Evolutionary conservation across 1,284 basidiomycete species (phyloP).

Genomic region (Baeospora myosura): DNA sequence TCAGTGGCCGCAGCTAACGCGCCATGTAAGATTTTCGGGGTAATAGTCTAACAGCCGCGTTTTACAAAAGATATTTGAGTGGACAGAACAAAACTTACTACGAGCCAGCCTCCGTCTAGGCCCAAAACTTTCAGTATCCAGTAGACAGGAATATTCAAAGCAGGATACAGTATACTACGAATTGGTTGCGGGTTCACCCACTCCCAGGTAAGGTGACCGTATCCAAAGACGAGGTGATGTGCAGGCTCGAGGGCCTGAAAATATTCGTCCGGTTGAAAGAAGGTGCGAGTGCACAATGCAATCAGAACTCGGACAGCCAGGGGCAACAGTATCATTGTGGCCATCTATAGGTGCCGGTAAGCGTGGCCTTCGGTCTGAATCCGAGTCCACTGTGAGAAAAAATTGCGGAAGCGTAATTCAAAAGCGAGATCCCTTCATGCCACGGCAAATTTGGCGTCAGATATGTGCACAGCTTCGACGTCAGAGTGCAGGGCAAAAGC

Average conservation of each 20-base stretch:
- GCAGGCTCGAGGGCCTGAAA: conserved; percentile 94
- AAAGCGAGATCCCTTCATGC: too few species aligned
- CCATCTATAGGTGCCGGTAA: background rate
- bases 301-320: conserved; percentile 47
- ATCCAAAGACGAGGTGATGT: conserved; percentile 82
- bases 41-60: conserved; percentile 60
- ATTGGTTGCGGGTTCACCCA: conserved; percentile 73
- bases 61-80: background rate
- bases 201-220: conserved; percentile 94
- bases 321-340: conserved; percentile 17
- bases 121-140: conserved; percentile 53
- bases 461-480: too few species aligned
- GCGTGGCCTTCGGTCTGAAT: background rate
- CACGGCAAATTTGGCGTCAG: too few species aligned
- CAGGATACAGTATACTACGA: conserved; percentile 67
- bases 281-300: conserved; percentile 71
- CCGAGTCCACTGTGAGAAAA: too few species aligned
- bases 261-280: conserved; percentile 98
- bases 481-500: too few species aligned
- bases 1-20: conserved; percentile 78
- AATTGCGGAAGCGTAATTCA: too few species aligned
- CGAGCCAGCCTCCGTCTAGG: conserved; percentile 43
- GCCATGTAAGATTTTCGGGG: conserved; percentile 79
- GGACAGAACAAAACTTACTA: conserved; percentile 35
- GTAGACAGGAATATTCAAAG: conserved; percentile 75